A percentile compares a stretch with the other conserved stretches of the same genome.
Evolutionary conservation across 2,329 filamentous ascomycete species (phyloP).

Genomic region (Phoma sp.): DNA sequence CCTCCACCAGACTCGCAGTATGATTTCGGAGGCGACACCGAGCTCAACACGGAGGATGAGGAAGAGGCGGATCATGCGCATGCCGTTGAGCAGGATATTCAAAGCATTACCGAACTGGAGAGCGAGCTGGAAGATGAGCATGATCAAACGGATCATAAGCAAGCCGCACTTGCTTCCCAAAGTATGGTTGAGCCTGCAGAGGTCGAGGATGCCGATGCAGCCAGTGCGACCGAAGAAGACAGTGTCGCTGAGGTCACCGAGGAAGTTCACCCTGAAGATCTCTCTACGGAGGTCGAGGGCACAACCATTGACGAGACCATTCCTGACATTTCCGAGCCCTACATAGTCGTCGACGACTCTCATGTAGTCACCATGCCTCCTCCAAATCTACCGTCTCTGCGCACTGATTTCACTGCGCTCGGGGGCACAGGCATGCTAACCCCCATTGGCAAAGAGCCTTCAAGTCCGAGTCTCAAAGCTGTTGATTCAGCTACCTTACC

Average conservation of each 20-base stretch:
- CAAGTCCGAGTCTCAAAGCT: constrained; percentile 43
- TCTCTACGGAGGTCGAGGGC: background rate
- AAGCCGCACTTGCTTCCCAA: background rate
- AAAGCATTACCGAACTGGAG: constrained; percentile 3
- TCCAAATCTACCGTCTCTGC: constrained; percentile 34
- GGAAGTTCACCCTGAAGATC: background rate
- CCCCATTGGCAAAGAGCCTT: constrained; percentile 44
- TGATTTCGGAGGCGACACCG: constrained; percentile 40
- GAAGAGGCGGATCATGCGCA: constrained; percentile 8
- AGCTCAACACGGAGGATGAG: constrained; percentile 33
- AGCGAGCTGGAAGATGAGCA: constrained; percentile 9
- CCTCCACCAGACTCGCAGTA: constrained; percentile 68
- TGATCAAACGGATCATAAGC: constrained; percentile 10
- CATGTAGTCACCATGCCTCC: constrained; percentile 41
- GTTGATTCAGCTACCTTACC: constrained; percentile 47
- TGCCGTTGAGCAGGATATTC: background rate
- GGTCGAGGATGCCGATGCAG: background rate
- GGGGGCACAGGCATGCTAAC: constrained; percentile 31
- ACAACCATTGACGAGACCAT: constrained; percentile 10
- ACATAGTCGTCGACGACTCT: background rate
- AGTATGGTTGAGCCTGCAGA: background rate
- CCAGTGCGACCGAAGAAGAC: constrained; percentile 3
- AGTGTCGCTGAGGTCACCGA: constrained; percentile 4
- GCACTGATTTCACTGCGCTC: constrained; percentile 27
- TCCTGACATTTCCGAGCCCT: background rate